These are phyloP conservation scores for Apiotrichum brassicae DNA, from an alignment of 1,284 basidiomycete species.

Conservation along the genomic window DNA sequence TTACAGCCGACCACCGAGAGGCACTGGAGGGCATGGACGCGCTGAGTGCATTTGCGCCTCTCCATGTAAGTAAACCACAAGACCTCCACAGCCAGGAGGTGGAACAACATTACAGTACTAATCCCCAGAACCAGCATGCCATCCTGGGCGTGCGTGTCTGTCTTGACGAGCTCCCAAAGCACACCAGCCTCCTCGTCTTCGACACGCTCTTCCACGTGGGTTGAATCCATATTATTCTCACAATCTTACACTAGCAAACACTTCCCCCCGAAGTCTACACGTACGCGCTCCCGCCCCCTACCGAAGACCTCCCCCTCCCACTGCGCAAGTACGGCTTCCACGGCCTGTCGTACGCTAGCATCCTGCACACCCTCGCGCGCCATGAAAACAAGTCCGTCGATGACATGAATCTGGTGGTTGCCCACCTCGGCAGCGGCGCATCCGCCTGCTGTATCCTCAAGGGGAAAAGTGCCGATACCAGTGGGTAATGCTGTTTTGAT, in stretches of 20 bases:
- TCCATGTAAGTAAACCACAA: constrained; percentile 58
- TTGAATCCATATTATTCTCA: too few species aligned
- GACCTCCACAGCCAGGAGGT: too few species aligned
- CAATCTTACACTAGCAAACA: constrained; percentile 47
- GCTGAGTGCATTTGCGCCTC: constrained; percentile 69
- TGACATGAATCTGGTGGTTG: constrained; percentile 61
- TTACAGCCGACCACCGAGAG: constrained; percentile 53
- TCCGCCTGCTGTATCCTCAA: constrained; percentile 58
- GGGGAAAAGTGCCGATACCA: constrained; percentile 68
- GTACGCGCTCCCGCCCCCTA: constrained; percentile 64
- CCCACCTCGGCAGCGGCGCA: constrained; percentile 80
- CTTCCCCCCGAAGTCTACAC: constrained; percentile 66
- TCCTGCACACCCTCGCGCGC: constrained; percentile 44
- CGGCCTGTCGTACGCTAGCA: constrained; percentile 52
- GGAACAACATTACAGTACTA: too few species aligned
- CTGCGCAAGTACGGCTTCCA: constrained; percentile 85
- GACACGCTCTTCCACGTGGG: constrained; percentile 72
- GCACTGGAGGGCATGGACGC: constrained; percentile 63
- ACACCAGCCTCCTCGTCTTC: constrained; percentile 53
- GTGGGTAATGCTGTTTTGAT: constrained; percentile 19
- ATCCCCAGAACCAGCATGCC: constrained; percentile 51
- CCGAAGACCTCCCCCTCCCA: constrained; percentile 54
- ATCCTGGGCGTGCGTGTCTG: constrained; percentile 53
- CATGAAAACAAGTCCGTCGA: constrained; percentile 54
- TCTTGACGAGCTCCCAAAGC: constrained; percentile 57